Conservation (phyloP, 2,329 filamentous ascomycete genomes). For the Escovopsis weberi region DNA sequence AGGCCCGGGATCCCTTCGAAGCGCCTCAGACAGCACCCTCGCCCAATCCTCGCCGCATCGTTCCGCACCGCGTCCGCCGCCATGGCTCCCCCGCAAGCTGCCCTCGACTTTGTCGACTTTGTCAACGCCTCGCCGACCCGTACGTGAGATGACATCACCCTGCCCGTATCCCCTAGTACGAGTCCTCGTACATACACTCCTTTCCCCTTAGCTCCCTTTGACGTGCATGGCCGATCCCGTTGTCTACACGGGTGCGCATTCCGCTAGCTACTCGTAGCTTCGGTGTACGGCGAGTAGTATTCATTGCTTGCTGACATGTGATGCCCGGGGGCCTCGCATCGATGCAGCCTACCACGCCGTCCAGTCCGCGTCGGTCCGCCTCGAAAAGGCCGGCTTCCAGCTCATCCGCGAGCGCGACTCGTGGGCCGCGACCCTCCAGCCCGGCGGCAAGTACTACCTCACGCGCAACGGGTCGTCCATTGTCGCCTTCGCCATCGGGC, state of each 20-base stretch:
- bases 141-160: constrained; percentile 27
- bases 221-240: background rate
- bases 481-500: constrained; percentile 81
- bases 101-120: constrained; percentile 80
- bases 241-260: too few species aligned
- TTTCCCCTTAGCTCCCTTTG: background rate
- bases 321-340: background rate
- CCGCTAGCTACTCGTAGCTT: background rate
- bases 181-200: background rate
- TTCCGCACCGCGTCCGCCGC: constrained; percentile 15
- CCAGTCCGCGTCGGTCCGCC: constrained; percentile 56
- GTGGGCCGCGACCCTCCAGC: constrained; percentile 65
- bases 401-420: constrained; percentile 82
- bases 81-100: constrained; percentile 42
- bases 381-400: constrained; percentile 73
- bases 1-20: too few species aligned
- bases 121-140: constrained; percentile 90
- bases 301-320: constrained; percentile 8
- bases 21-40: too few species aligned
- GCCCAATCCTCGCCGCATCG: background rate
- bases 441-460: constrained; percentile 91
- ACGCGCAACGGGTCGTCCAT: constrained; percentile 89
- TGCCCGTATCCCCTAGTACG: too few species aligned
- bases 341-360: constrained; percentile 81
- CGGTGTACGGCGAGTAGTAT: background rate